Percentiles rank a stretch among this genome's conserved stretches.
Evolutionary conservation across 805 yeast genomes (phyloP).

Genomic region (Candida pseudofarinosa): DNA sequence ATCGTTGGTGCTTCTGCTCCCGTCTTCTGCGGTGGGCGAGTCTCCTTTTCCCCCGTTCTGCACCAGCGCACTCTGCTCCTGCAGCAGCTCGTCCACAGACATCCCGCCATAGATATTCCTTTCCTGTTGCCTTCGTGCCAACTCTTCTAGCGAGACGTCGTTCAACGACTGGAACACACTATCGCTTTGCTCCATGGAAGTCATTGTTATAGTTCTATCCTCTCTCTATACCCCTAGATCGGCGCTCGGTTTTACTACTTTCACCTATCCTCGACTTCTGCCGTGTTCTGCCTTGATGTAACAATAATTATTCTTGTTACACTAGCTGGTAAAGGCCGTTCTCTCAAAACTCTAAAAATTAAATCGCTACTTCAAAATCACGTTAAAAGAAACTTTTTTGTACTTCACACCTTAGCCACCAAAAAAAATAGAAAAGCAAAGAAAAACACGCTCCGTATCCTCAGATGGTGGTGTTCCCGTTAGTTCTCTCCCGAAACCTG

Average conservation of each 20-base stretch:
- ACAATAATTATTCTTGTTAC: not conserved
- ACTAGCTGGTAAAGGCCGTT: not conserved
- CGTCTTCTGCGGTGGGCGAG: not conserved
- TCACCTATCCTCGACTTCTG: no score
- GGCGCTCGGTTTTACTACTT: no score
- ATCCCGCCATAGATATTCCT: conserved; percentile 21
- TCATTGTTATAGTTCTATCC: conserved; percentile 10
- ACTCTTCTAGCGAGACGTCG: conserved; percentile 24
- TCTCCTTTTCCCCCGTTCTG: conserved; percentile 1
- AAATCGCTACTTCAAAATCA: not conserved
- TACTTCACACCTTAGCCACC: not conserved
- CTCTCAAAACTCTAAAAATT: not conserved
- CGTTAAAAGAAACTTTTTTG: not conserved
- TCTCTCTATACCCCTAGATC: not conserved
- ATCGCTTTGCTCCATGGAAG: conserved; percentile 23
- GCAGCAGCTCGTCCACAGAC: not conserved
- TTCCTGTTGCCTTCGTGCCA: conserved; percentile 24
- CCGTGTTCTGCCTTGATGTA: no score
- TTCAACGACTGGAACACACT: conserved; percentile 19
- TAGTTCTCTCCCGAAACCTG: no score
- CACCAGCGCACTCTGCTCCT: not conserved
- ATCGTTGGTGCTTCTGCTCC: not conserved
- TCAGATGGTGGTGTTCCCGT: no score
- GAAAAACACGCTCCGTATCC: no score
- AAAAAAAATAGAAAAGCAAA: not conserved